These are phyloP conservation scores for Dictyostelium brefeldianum DNA, from an alignment of 78 protist genomes.

Conservation along the genomic window DNA sequence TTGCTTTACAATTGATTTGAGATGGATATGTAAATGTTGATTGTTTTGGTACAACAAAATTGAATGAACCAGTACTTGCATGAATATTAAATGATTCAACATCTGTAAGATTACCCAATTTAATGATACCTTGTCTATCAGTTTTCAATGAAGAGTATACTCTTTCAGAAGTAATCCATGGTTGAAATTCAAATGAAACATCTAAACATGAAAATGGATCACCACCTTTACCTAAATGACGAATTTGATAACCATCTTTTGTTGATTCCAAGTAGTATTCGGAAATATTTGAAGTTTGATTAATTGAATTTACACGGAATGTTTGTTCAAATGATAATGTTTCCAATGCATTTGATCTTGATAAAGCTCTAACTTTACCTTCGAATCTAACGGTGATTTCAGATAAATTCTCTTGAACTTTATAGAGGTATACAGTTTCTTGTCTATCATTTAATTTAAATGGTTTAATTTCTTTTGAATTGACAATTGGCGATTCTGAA, in stretches of 20 bases:
- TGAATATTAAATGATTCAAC: neutral
- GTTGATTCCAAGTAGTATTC: conserved; percentile 7
- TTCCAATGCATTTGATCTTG: neutral
- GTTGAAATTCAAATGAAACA: neutral
- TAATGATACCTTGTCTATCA: conserved; percentile 64
- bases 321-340: neutral
- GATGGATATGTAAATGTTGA: conserved; percentile 29
- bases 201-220: conserved; percentile 4
- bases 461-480: conserved; percentile 44
- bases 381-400: neutral
- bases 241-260: conserved; percentile 27
- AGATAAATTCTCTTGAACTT: conserved; percentile 48
- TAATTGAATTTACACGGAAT: conserved; percentile 26
- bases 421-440: conserved; percentile 51
- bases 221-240: conserved; percentile 68
- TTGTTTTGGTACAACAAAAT: neutral
- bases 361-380: conserved; percentile 13
- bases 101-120: conserved; percentile 35
- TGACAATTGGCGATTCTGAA: neutral
- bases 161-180: neutral
- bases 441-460: conserved; percentile 26
- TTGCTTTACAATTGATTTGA: conserved; percentile 4
- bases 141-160: neutral
- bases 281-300: neutral
- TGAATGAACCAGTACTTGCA: too few relatives aligned